Base-by-base conservation (phyloP, 345 rosid species). In the Cardamine occulta region DNA sequence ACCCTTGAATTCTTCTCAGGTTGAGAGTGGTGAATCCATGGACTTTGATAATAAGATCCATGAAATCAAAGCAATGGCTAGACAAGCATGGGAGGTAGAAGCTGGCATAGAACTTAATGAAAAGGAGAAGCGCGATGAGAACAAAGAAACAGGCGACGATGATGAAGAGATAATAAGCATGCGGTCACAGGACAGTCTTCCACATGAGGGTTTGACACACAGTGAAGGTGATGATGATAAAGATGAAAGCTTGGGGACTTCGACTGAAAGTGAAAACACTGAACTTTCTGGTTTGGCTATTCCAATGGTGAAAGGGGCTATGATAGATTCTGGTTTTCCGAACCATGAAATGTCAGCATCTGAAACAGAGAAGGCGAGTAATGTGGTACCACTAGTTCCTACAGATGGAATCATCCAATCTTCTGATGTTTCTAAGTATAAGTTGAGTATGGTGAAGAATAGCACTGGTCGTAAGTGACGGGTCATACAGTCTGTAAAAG, bases 401-500 rank as follows among this genome's bases (percentile, higher is more conserved):
- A 54, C 59, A 5, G 68, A 61, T 8, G 81, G 66, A 66, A 65
- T 45, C 74, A 54, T 11, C 8, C 79, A 72, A 57, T 84, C 85
- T 42, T 80, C 74, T 57, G 86, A 74, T 81, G 64, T 44, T 75
- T 66, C 68, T 68, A 73, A 49, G 62, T 68, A 72, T 53, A 56
- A 80, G 63, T 66, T 78, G 26, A 40, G 57, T 63, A 24, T 29
- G 51, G 24, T 54, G 19, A 68, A 71, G 57, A 77, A 73, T 53
- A 69, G 61, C 70, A 72, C 75, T 58, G 24, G 53, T 72, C 78
- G 76, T 29, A 89, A 79, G 80, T 82, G 86, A 63, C 84, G 84
- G 84, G 71, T 91, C 60, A 93, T 93, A 79, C 81, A 72, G 49
- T 89, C 96, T n/a, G 96, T 91, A 40, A 81, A 87, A 87, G 96